Percentiles rank a stretch among this genome's conserved stretches.
Conservation (phyloP, 176 grass and related monocot genomes). For the Eleusine indica region DNA sequence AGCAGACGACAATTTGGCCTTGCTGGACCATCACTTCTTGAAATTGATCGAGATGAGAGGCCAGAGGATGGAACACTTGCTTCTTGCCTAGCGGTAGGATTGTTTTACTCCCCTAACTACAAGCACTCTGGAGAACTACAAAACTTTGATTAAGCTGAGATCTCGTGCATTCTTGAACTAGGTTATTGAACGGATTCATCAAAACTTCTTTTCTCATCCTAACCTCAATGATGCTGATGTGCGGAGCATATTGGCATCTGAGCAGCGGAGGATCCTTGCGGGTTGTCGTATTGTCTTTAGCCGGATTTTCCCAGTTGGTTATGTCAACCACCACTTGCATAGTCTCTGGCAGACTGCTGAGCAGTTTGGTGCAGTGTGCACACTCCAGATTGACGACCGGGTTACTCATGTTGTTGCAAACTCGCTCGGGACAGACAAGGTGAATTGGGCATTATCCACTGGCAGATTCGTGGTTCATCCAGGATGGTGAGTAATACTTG, state of each 20-base stretch:
- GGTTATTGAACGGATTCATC: slow-evolving; percentile 87
- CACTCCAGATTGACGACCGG: slow-evolving; percentile 73
- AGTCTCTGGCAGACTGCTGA: slow-evolving; percentile 92
- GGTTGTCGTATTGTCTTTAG: slow-evolving; percentile 94
- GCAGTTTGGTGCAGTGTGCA: slow-evolving; percentile 91
- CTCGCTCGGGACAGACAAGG: slow-evolving; percentile 95
- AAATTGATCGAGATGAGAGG: slow-evolving; percentile 91
- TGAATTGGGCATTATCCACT: slow-evolving; percentile 90
- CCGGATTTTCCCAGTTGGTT: slow-evolving; percentile 85
- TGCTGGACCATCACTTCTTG: slow-evolving; percentile 86
- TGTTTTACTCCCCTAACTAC: neutral
- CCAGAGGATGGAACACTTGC: slow-evolving; percentile 88
- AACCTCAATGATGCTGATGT: slow-evolving; percentile 90
- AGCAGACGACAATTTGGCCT: slow-evolving; percentile 96
- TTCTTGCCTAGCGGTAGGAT: slow-evolving; percentile 81
- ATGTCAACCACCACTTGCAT: slow-evolving; percentile 78
- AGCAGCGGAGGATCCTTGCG: slow-evolving; percentile 82
- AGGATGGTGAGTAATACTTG: slow-evolving; percentile 79
- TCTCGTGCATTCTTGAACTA: slow-evolving; percentile 44
- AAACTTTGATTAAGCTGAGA: slow-evolving; percentile 26
- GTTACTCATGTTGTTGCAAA: slow-evolving; percentile 98
- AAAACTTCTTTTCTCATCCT: slow-evolving; percentile 73
- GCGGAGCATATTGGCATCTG: slow-evolving; percentile 82
- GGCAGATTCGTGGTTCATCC: slow-evolving; percentile 94
- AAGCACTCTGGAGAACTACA: neutral